These are phyloP conservation scores for Barbarea vulgaris DNA, from an alignment of 345 rosid species.

Conservation along the genomic window DNA sequence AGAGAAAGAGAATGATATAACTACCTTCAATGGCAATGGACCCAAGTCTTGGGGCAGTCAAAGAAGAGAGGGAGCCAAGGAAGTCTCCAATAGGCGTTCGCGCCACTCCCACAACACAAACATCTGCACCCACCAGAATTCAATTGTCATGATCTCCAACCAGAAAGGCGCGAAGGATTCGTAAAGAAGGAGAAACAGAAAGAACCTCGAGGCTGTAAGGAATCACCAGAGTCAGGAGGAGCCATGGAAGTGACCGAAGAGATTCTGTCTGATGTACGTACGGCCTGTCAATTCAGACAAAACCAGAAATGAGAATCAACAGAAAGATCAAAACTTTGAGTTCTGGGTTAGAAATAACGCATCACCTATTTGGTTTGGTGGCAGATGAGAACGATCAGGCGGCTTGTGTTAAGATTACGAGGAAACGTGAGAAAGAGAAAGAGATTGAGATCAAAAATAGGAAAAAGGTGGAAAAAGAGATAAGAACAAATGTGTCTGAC, in stretches of 20 bases:
- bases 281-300: background rate
- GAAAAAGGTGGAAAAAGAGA: background rate
- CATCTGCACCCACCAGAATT: conserved; percentile 57
- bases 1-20: background rate
- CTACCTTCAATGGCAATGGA: conserved; percentile 75
- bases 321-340: conserved; percentile 29
- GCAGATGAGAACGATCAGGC: conserved; percentile 29
- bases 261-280: background rate
- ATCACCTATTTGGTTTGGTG: conserved; percentile 6
- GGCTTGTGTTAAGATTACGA: conserved; percentile 28
- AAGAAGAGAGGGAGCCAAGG: conserved; percentile 81
- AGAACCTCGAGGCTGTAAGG: conserved; percentile 59
- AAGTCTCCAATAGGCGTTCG: conserved; percentile 90
- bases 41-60: conserved; percentile 83
- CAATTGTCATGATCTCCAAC: conserved; percentile 13
- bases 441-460: background rate
- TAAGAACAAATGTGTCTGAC: conserved; percentile 22
- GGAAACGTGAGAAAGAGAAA: background rate
- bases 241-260: conserved; percentile 47
- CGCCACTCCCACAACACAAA: conserved; percentile 92
- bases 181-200: background rate
- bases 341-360: conserved; percentile 8
- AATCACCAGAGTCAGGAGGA: conserved; percentile 39
- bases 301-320: conserved; percentile 23
- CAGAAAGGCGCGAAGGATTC: conserved; percentile 9